Base-by-base conservation (phyloP, 176 grass and related monocot species). In the Juncus effusus region DNA sequence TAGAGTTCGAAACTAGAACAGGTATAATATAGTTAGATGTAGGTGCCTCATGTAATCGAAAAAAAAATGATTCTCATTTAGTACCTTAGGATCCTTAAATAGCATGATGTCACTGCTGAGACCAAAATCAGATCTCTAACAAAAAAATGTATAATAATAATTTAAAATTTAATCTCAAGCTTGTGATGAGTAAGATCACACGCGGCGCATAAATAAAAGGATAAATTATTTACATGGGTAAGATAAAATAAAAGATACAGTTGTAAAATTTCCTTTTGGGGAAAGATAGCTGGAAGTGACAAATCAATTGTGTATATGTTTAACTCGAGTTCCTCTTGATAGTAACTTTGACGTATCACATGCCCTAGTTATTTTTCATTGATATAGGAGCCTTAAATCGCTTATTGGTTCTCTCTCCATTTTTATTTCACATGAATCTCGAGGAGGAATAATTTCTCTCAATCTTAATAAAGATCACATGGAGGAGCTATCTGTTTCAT, bases 121-220 rank as follows among this genome's bases (percentile, higher is more conserved):
- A 42, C 9, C 10, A 62, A 67, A 62, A 49, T 41, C 36, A 74
- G 60, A 51, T 73, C 63, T 40, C 10, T 52, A 62, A 14, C 45
- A 42, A 67, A 64, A 36, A 74, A 52, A 56, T 16, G 5, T 44
- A 54, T 55, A 80, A 60, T 83, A 88, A n/a, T n/a, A n/a, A n/a
- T n/a, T n/a, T n/a, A n/a, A n/a, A n/a, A 60, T 44, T 13, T 80
- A 74, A 38, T 52, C 61, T 60, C 57, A 60, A 40, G 51, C 36
- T 56, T 69, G 73, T 84, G 81, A 77, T 74, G 64, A 49, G 47
- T 56, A 50, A 57, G 60, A 51, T 74, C 67, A 70, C 85, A 88
- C 55, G 42, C 59, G 54, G 63, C 63, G 41, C 37, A 52, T 78
- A 61, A 66, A 56, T 59, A 19, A 51, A 36, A 16, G 59, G 51